Evolutionary conservation across 2,329 filamentous ascomycete species (phyloP).

Genomic region (Trichoderma gracile): DNA sequence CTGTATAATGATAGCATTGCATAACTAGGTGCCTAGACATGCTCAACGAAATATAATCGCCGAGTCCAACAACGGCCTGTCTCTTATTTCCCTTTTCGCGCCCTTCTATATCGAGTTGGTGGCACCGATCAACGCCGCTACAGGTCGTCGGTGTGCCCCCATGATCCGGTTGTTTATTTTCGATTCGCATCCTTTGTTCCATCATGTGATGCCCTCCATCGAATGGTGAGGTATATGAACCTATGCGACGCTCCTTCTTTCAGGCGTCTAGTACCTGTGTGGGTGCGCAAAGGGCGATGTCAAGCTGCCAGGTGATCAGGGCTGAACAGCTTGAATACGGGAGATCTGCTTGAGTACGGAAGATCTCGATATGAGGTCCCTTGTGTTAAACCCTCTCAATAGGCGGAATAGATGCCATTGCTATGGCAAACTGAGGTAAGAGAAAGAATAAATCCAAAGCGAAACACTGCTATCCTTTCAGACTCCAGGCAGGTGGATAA

Average conservation of each 20-base stretch:
- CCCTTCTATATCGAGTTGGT: not conserved
- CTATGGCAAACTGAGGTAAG: not conserved
- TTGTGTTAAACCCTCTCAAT: not conserved
- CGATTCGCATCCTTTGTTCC: not conserved
- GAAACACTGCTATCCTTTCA: conserved; percentile 27
- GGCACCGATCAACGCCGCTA: not conserved
- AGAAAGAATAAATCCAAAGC: not conserved
- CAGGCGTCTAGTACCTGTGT: not conserved
- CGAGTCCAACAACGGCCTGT: not conserved
- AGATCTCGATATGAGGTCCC: not conserved
- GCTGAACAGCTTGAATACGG: not conserved
- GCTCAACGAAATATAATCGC: not conserved
- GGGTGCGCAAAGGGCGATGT: not conserved
- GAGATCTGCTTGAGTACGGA: too few species aligned
- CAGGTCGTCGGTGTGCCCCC: not conserved
- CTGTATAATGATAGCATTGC: not conserved
- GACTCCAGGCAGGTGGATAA: conserved; percentile 41
- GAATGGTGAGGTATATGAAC: not conserved
- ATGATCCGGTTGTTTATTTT: not conserved
- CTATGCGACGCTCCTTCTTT: not conserved
- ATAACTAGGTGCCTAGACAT: not conserved
- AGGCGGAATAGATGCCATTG: not conserved
- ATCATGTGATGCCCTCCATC: not conserved
- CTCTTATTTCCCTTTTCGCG: not conserved
- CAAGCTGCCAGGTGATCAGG: not conserved